These are phyloP conservation scores for Aspergillus pseudotamarii DNA, from an alignment of 2,329 filamentous ascomycete species.

Conservation along the genomic window DNA sequence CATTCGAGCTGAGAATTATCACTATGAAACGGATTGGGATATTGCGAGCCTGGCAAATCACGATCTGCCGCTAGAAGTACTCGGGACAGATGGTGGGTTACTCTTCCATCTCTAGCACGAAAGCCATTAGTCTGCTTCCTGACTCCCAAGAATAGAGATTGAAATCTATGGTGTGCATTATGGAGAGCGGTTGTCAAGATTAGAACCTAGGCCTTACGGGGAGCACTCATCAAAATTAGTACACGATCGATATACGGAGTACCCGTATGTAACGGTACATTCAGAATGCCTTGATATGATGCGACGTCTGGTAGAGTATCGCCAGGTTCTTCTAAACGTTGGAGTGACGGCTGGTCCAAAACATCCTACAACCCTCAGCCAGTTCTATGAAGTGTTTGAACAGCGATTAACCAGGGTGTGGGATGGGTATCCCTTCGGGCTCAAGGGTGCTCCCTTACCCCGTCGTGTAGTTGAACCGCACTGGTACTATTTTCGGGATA, in stretches of 20 bases:
- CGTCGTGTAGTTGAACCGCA: background rate
- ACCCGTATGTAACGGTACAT: background rate
- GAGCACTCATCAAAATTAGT: background rate
- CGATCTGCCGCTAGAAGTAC: background rate
- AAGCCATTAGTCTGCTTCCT: no score
- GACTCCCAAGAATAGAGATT: background rate
- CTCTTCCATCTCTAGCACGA: background rate
- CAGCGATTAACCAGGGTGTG: background rate
- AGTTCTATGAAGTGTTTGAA: slow-evolving; percentile 3
- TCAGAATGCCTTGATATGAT: background rate
- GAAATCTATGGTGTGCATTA: background rate
- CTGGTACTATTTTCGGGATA: background rate
- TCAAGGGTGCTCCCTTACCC: no score
- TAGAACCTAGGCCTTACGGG: background rate
- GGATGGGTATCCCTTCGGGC: no score
- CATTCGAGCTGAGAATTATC: background rate
- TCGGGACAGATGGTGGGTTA: background rate
- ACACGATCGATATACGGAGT: background rate
- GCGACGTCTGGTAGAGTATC: background rate
- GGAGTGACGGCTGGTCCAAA: background rate
- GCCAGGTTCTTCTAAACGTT: background rate
- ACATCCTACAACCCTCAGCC: background rate
- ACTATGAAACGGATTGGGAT: background rate
- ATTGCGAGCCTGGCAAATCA: background rate
- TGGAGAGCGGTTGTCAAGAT: background rate